A percentile compares a stretch with the other conserved stretches of the same genome.
These are phyloP conservation scores for Globisporangium radiosum DNA, from an alignment of 352 stramenopile species.

Conservation along the genomic window DNA sequence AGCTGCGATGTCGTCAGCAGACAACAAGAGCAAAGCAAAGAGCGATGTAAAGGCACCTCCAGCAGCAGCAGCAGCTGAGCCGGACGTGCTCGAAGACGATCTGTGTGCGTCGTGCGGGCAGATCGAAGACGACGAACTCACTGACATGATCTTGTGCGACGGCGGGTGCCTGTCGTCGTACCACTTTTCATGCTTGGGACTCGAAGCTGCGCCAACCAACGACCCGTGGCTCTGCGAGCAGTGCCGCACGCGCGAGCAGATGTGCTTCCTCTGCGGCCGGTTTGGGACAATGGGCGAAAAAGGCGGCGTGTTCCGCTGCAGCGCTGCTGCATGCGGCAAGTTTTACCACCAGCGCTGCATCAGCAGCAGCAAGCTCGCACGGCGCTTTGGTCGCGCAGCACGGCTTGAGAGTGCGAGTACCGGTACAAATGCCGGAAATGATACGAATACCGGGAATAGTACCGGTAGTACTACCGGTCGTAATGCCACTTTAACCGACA, in stretches of 20 bases:
- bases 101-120: constrained; percentile 72
- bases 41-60: constrained; percentile 1
- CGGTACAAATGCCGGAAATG: too few relatives aligned
- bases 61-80: not conserved
- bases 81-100: constrained; percentile 63
- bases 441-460: constrained; percentile 11
- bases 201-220: constrained; percentile 59
- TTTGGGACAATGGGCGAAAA: constrained; percentile 87
- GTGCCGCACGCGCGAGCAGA: constrained; percentile 82
- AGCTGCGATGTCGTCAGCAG: constrained; percentile 2
- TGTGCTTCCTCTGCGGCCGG: constrained; percentile 84
- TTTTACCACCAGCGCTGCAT: constrained; percentile 85
- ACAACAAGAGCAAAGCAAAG: constrained; percentile 32
- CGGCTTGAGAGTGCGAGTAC: not conserved
- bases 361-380: constrained; percentile 50
- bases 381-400: constrained; percentile 24
- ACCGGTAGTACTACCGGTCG: not conserved
- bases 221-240: constrained; percentile 89
- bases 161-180: constrained; percentile 89
- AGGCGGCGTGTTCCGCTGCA: constrained; percentile 73
- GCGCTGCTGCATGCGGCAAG: constrained; percentile 57
- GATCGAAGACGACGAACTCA: constrained; percentile 76
- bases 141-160: constrained; percentile 89
- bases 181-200: constrained; percentile 88
- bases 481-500: too few relatives aligned